A percentile compares a stretch with the other conserved stretches of the same genome.
phyloP scores from a whole-genome alignment of 2,329 filamentous ascomycete genomes.

The Cryphonectria nitschkei region DNA sequence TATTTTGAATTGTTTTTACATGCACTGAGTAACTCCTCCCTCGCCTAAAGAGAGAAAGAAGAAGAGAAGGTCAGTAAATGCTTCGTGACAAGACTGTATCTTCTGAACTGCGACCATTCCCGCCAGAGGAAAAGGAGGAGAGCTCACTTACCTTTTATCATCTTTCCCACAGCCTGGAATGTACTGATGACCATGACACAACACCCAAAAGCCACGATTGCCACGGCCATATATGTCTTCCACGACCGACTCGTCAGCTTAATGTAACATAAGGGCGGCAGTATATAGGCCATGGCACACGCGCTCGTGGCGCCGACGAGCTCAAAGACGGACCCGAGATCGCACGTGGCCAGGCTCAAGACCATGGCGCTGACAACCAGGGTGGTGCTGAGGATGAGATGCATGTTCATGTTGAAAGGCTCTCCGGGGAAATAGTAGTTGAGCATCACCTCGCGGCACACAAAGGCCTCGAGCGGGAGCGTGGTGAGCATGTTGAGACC shows the following conservation, averaged over 20 bases:
- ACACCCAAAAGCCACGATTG: slow-evolving; percentile 36
- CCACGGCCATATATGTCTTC: slow-evolving; percentile 39
- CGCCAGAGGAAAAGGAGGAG: background rate
- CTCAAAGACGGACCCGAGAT: slow-evolving; percentile 93
- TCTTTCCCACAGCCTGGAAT: slow-evolving; percentile 36
- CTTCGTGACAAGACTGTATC: background rate
- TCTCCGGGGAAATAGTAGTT: slow-evolving; percentile 74
- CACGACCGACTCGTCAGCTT: slow-evolving; percentile 74
- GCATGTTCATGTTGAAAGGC: slow-evolving; percentile 80
- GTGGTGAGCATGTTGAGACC: slow-evolving; percentile 99
- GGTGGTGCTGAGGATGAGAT: slow-evolving; percentile 82
- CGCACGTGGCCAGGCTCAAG: slow-evolving; percentile 84
- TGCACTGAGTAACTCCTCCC: slow-evolving; percentile 36
- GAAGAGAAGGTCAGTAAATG: slow-evolving; percentile 3
- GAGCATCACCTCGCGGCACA: slow-evolving; percentile 95
- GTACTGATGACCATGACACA: slow-evolving; percentile 38
- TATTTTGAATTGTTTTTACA: slow-evolving; percentile 25
- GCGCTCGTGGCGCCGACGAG: slow-evolving; percentile 94
- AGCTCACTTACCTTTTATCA: slow-evolving; percentile 34
- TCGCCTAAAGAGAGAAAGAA: slow-evolving; percentile 31
- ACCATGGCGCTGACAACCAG: slow-evolving; percentile 80
- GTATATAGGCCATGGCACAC: slow-evolving; percentile 90
- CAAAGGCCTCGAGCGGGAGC: slow-evolving; percentile 93
- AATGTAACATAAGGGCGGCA: slow-evolving; percentile 93
- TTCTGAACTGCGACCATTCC: background rate